A percentile compares a stretch with the other conserved stretches of the same genome.
phyloP scores from a whole-genome alignment of 2,329 filamentous ascomycete species.

The Chrysosporium keratinophilum region DNA sequence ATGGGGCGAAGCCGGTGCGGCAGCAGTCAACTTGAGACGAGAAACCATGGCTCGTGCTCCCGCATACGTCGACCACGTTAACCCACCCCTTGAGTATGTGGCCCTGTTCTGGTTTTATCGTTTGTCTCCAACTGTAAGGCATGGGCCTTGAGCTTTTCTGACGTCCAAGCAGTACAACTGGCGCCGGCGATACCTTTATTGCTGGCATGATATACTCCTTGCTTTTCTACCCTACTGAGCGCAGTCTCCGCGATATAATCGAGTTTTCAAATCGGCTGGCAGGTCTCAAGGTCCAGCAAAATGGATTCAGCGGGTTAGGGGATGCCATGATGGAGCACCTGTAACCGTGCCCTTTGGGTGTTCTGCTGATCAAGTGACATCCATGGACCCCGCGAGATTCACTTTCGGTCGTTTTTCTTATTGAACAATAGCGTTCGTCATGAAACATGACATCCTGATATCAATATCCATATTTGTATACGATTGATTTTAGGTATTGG shows the following conservation, averaged over 20 bases:
- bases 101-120: slow-evolving; percentile 10
- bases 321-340: slow-evolving; percentile 16
- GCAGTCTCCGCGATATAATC: slow-evolving; percentile 42
- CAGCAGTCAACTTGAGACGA: slow-evolving; percentile 35
- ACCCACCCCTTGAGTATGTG: slow-evolving; percentile 55
- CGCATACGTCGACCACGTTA: no score
- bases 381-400: no score
- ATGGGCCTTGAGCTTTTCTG: neutral
- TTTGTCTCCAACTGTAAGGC: neutral
- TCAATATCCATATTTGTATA: no score
- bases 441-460: no score
- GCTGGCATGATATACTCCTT: slow-evolving; percentile 59
- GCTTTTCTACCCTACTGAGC: slow-evolving; percentile 38
- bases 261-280: slow-evolving; percentile 56
- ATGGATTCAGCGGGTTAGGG: slow-evolving; percentile 52
- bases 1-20: slow-evolving; percentile 49
- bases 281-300: slow-evolving; percentile 55
- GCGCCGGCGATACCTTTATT: slow-evolving; percentile 66
- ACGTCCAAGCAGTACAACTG: slow-evolving; percentile 48
- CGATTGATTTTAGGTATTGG: no score
- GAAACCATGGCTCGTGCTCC: slow-evolving; percentile 33
- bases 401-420: no score
- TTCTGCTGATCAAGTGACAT: no score
- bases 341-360: neutral
- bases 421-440: no score